Percentiles rank a stretch among this genome's conserved stretches.
These are phyloP conservation scores for Scheffersomyces parashehatae DNA, from an alignment of 1,139 yeast species.

Conservation along the genomic window DNA sequence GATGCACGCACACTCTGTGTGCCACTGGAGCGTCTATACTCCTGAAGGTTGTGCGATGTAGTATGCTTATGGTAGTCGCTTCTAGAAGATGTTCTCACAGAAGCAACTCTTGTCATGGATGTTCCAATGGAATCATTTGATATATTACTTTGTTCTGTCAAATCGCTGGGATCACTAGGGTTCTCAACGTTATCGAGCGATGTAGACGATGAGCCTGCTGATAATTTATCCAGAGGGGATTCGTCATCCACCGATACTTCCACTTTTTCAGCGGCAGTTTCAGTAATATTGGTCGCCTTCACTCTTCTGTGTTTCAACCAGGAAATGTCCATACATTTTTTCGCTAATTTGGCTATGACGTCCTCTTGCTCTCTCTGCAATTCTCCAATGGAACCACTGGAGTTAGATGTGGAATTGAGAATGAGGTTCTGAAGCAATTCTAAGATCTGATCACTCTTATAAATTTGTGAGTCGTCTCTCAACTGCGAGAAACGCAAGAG, in stretches of 20 bases:
- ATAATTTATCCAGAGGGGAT: neutral
- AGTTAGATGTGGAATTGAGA: conserved; percentile 23
- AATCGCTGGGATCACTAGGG: neutral
- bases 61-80: conserved; percentile 42
- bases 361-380: conserved; percentile 24
- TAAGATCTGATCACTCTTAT: conserved; percentile 58
- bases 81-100: conserved; percentile 37
- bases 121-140: conserved; percentile 29
- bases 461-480: conserved; percentile 43
- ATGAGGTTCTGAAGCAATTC: conserved; percentile 52
- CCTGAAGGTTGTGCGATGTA: conserved; percentile 26
- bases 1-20: neutral
- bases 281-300: too few relatives aligned
- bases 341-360: conserved; percentile 59
- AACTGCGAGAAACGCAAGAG: conserved; percentile 68
- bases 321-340: conserved; percentile 57
- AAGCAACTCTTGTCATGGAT: conserved; percentile 35
- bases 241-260: neutral
- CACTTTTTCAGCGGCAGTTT: neutral
- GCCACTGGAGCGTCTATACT: conserved; percentile 3
- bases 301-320: conserved; percentile 44
- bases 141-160: conserved; percentile 9
- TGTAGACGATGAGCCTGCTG: neutral
- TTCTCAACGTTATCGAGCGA: neutral
- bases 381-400: conserved; percentile 4